A percentile compares a stretch with the other conserved stretches of the same genome.
Conservation (phyloP, 345 rosid species). For the Cardiospermum halicacabum region DNA sequence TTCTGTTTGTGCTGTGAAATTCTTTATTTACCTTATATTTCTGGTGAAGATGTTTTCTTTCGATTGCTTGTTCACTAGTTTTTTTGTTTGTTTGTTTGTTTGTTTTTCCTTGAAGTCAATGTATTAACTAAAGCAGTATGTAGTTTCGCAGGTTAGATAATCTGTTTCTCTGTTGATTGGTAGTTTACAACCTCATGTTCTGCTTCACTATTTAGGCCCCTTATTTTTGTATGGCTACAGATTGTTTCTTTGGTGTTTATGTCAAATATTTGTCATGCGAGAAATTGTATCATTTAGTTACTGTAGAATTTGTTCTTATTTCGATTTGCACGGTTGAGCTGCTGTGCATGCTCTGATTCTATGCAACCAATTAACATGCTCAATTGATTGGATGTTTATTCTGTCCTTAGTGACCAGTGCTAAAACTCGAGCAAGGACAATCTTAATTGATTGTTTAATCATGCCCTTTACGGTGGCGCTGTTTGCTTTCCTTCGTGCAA, state of each 20-base stretch:
- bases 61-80: background rate
- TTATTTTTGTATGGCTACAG: background rate
- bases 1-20: background rate
- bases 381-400: background rate
- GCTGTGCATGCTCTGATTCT: background rate
- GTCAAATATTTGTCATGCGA: background rate
- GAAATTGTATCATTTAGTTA: background rate
- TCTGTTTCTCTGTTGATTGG: background rate
- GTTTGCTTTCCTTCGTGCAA: background rate
- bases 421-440: background rate
- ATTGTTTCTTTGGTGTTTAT: background rate
- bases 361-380: background rate
- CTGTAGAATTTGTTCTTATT: background rate
- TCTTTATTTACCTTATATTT: constrained; percentile 1
- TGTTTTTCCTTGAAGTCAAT: background rate
- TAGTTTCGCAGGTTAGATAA: background rate
- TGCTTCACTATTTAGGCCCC: background rate
- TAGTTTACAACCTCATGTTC: background rate
- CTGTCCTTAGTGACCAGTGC: background rate
- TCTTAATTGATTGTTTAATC: background rate
- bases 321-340: background rate
- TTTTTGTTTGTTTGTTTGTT: background rate
- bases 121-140: too few species aligned
- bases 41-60: background rate
- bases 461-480: background rate